A percentile compares a stretch with the other conserved stretches of the same genome.
Evolutionary conservation across 495 filamentous ascomycete genomes (phyloP).

Genomic region (Penicillium chermesinum): DNA sequence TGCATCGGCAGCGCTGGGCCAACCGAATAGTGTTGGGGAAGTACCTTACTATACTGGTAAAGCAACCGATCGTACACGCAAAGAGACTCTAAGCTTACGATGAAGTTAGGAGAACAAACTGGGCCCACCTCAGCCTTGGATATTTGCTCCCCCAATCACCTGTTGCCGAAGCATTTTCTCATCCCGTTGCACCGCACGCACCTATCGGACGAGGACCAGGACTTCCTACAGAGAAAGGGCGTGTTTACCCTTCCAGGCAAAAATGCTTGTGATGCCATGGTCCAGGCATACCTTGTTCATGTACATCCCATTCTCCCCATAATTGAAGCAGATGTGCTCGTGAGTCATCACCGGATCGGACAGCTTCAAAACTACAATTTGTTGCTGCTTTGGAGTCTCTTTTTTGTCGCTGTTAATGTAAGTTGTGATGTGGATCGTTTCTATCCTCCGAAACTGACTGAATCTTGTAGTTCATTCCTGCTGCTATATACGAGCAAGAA

Average conservation of each 20-base stretch:
- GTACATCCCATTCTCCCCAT: conserved; percentile 39
- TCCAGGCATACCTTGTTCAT: conserved; percentile 33
- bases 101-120: conserved; percentile 16
- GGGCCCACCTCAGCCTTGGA: conserved; percentile 22
- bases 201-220: conserved; percentile 21
- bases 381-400: conserved; percentile 38
- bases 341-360: conserved; percentile 19
- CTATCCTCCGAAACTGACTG: not conserved
- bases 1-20: conserved; percentile 22
- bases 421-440: no score
- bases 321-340: conserved; percentile 28
- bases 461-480: conserved; percentile 22
- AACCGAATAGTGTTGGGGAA: conserved; percentile 13
- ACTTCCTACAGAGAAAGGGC: conserved; percentile 25
- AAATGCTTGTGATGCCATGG: conserved; percentile 18
- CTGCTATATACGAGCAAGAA: conserved; percentile 19
- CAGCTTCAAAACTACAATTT: conserved; percentile 27
- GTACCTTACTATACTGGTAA: conserved; percentile 30
- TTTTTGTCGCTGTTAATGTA: conserved; percentile 36
- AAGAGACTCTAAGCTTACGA: no score
- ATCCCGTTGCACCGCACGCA: conserved; percentile 13
- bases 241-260: conserved; percentile 24
- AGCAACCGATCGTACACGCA: not conserved
- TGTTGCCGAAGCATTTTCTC: conserved; percentile 23
- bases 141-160: conserved; percentile 16